phyloP scores from a whole-genome alignment of 139 green algal species.

The Eudorina sp. region DNA sequence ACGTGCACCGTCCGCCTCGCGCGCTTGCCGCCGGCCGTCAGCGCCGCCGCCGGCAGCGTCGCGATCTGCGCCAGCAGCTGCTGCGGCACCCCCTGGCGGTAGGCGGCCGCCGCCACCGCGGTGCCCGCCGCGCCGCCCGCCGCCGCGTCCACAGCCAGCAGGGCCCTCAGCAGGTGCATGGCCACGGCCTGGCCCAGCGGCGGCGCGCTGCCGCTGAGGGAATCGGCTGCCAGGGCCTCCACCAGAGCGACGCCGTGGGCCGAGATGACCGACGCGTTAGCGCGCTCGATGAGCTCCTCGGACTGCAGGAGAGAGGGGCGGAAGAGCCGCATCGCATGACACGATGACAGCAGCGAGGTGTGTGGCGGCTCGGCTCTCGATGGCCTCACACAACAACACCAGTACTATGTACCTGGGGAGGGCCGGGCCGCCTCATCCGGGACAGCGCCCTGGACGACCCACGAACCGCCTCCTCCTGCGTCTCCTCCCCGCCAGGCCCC shows the following conservation, averaged over 20 bases:
- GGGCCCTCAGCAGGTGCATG: conserved; percentile 72
- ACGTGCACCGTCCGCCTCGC: conserved; percentile 60
- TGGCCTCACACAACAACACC: too few species aligned
- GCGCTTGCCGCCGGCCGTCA: conserved; percentile 21
- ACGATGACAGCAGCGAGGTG: too few species aligned
- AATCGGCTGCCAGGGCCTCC: conserved; percentile 60
- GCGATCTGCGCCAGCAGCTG: conserved; percentile 68
- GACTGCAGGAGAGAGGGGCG: too few species aligned
- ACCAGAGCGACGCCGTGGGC: conserved; percentile 35
- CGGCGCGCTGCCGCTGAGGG: conserved; percentile 50
- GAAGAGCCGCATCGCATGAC: too few species aligned
- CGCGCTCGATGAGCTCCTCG: conserved; percentile 58
- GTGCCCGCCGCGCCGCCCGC: background rate
- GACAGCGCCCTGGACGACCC: too few species aligned
- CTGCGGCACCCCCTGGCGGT: conserved; percentile 63
- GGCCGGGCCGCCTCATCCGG: too few species aligned
- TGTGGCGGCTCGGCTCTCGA: too few species aligned
- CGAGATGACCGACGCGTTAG: conserved; percentile 55
- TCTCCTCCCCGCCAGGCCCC: too few species aligned
- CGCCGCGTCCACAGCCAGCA: conserved; percentile 61
- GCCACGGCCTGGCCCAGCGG: conserved; percentile 66
- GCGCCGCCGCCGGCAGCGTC: conserved; percentile 41
- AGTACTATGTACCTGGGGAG: too few species aligned
- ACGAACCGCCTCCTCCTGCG: too few species aligned
- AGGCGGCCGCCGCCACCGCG: conserved; percentile 59